Percentiles rank a stretch among this genome's conserved stretches.
These are phyloP conservation scores for Boehmeria nivea DNA, from an alignment of 306 rosid genomes.

Conservation along the genomic window DNA sequence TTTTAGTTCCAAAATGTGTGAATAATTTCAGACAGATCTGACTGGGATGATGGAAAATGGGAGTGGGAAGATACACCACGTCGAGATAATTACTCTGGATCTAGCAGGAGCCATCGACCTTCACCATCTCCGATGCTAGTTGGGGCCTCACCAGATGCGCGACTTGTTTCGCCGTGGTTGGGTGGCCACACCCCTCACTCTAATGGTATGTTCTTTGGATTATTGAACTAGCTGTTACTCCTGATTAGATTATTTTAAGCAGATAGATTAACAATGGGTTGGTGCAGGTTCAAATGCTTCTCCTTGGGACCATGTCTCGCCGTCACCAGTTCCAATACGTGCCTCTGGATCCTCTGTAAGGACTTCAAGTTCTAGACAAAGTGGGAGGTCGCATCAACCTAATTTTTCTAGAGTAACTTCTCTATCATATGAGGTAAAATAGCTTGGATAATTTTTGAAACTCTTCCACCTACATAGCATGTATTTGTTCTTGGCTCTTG, in stretches of 20 bases:
- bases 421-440: conserved; percentile 45
- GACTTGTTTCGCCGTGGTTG: conserved; percentile 91
- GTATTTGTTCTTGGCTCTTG: background rate
- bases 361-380: conserved; percentile 51
- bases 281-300: conserved; percentile 58
- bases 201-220: conserved; percentile 43
- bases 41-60: conserved; percentile 95
- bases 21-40: conserved; percentile 65
- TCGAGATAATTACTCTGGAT: conserved; percentile 50
- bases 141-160: conserved; percentile 96
- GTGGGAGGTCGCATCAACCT: conserved; percentile 62
- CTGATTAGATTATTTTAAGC: conserved; percentile 9
- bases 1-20: conserved; percentile 9
- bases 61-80: conserved; percentile 96
- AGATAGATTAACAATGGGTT: conserved; percentile 19
- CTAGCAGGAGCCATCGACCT: conserved; percentile 69
- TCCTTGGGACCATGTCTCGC: conserved; percentile 92
- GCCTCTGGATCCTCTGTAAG: conserved; percentile 77
- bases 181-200: conserved; percentile 75
- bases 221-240: conserved; percentile 8
- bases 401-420: conserved; percentile 46
- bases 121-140: conserved; percentile 86
- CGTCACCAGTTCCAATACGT: conserved; percentile 90
- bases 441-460: background rate
- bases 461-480: background rate